Conservation (phyloP, 345 rosid genomes). For the Durio zibethinus region DNA sequence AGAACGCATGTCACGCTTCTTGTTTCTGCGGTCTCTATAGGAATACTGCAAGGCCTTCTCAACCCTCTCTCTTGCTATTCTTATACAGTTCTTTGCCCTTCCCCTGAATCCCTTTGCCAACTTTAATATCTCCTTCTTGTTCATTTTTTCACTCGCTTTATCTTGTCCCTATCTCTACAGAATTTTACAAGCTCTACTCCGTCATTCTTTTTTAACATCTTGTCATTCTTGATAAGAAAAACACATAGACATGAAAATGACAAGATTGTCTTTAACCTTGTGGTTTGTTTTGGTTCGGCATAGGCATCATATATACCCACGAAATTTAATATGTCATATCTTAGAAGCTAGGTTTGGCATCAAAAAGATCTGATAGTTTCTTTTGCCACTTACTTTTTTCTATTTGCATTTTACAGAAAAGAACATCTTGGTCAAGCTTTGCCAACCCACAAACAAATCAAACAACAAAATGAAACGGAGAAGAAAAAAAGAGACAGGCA, state of each 20-base stretch:
- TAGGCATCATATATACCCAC: background rate
- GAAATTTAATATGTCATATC: no score
- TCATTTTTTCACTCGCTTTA: slow-evolving; percentile 42
- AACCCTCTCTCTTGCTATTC: slow-evolving; percentile 87
- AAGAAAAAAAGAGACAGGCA: background rate
- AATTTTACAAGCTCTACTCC: background rate
- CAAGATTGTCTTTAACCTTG: background rate
- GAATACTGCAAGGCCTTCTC: slow-evolving; percentile 97
- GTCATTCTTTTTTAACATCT: background rate
- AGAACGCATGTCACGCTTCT: slow-evolving; percentile 94
- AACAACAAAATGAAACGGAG: no score
- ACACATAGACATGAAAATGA: background rate
- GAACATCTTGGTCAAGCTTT: no score
- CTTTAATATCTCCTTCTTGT: slow-evolving; percentile 81
- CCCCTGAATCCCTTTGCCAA: slow-evolving; percentile 92
- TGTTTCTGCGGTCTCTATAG: slow-evolving; percentile 90
- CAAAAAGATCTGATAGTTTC: background rate
- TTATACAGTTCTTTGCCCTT: slow-evolving; percentile 88
- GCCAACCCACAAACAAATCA: background rate
- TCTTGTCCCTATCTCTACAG: background rate
- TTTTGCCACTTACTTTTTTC: background rate
- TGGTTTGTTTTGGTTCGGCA: background rate
- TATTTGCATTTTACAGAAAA: background rate
- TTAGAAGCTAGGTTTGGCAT: background rate
- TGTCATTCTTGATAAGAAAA: background rate